Base-by-base conservation (phyloP, 352 stramenopile species). In the Discostella stelligera region DNA sequence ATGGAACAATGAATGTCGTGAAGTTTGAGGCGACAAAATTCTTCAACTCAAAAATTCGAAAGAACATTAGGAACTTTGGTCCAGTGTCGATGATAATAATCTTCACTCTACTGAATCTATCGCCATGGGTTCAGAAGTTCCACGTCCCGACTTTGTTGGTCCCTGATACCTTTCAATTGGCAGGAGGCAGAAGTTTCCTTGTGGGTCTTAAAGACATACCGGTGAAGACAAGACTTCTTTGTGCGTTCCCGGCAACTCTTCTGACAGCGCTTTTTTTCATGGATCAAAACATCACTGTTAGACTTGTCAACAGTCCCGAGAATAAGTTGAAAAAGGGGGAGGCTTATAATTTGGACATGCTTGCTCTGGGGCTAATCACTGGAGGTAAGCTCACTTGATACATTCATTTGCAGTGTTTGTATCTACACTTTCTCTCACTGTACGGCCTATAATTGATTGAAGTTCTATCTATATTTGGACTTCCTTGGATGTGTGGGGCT, bases 261-360 rank as follows among this genome's bases (percentile, higher is more conserved):
- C 63, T 95, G 32, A 94, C 88, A 23, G 80, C 77, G 37, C 82
- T 96, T 7, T 95, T 96, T 72, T 96, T 94, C 70, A 91, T 96
- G 83, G 92, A 96, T 76, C 91, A 95, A 76, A 96, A 96, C 71
- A 96, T 96, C 67, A 95, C 84, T 64, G 87, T 94, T 18, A 81
- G 90, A 62, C 83, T 95, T 16, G 90, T 95, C 7, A 95, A 96
- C 77, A 94, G 84, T 62, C 83, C 86, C 30, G 83, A 93, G 52
- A 94, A 96, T 74, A 90, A 93, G 44, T 78, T 96, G 61, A 90
- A 90, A 60, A 96, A 96, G 74, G 87, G 87, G 16, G 44, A 80
- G 37, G 91, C 92, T 27, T 96, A 95, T 73, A 93, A 94, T 68
- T 65, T 94, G 13, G 92, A 96, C 71, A 92, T 95, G 86, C 75